These are phyloP conservation scores for Cenchrus americanus DNA, from an alignment of 176 grass and related monocot genomes.

Conservation along the genomic window DNA sequence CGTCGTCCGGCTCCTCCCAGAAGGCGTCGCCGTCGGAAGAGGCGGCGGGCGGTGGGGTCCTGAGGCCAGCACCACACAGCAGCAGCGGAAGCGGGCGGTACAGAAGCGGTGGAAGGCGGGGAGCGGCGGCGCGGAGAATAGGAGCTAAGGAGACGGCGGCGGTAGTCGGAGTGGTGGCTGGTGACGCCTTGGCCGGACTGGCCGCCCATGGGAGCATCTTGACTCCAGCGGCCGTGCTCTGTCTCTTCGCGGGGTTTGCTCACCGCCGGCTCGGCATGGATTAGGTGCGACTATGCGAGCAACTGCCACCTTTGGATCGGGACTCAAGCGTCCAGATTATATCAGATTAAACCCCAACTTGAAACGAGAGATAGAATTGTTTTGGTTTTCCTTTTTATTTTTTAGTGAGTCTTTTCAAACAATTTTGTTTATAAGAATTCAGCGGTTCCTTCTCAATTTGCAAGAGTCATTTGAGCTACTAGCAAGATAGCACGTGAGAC, in stretches of 20 bases:
- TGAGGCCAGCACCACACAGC: not conserved
- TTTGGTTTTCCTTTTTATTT: not conserved
- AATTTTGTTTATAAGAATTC: not conserved
- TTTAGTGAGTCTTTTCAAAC: not conserved
- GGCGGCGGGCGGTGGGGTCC: not conserved
- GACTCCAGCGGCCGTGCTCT: not conserved
- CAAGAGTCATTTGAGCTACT: too few species aligned
- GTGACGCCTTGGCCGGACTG: not conserved
- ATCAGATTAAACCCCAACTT: not conserved
- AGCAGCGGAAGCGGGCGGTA: not conserved
- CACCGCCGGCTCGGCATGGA: not conserved
- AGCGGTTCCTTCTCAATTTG: not conserved
- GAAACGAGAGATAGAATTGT: not conserved
- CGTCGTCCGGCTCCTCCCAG: conserved; percentile 79
- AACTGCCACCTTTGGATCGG: not conserved
- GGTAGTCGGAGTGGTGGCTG: not conserved
- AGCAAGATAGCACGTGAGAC: too few species aligned
- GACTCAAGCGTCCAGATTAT: not conserved
- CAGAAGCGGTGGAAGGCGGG: not conserved
- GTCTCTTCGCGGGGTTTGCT: not conserved
- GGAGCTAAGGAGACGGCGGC: not conserved
- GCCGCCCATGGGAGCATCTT: conserved; percentile 39
- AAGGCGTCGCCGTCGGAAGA: conserved; percentile 39
- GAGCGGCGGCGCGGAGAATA: conserved; percentile 8
- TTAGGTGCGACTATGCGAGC: not conserved